A percentile compares a stretch with the other conserved stretches of the same genome.
These are phyloP conservation scores for Lolium rigidum DNA, from an alignment of 176 grass and related monocot species.

Conservation along the genomic window DNA sequence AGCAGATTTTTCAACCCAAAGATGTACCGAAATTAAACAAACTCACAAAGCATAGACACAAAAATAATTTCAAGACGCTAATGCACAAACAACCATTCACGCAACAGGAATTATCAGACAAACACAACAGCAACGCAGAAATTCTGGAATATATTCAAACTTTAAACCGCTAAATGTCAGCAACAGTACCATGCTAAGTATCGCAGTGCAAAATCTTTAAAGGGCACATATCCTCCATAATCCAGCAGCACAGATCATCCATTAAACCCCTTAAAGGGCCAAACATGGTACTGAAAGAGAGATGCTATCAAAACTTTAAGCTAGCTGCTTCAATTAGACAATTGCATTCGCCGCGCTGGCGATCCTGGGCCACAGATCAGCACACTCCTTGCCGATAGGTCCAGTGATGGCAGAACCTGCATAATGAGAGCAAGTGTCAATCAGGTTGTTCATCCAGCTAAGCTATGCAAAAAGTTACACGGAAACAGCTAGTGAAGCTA, in stretches of 20 bases:
- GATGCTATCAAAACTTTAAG: slow-evolving; percentile 25
- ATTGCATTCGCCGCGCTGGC: slow-evolving; percentile 88
- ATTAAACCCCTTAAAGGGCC: background rate
- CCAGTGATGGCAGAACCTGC: slow-evolving; percentile 93
- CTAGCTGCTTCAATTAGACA: slow-evolving; percentile 47
- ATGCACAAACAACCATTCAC: background rate
- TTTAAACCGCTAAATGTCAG: slow-evolving; percentile 24
- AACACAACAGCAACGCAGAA: background rate
- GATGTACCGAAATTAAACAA: too few relatives aligned
- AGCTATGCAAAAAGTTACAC: background rate
- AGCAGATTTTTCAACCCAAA: too few relatives aligned
- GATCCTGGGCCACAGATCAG: slow-evolving; percentile 92
- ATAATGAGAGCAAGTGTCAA: background rate
- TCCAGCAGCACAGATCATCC: slow-evolving; percentile 27
- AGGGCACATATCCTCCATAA: slow-evolving; percentile 12
- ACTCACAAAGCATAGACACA: too few relatives aligned
- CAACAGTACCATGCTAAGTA: background rate
- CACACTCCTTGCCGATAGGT: slow-evolving; percentile 92
- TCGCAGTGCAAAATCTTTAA: slow-evolving; percentile 1
- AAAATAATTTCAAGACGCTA: background rate
- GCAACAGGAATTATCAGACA: too few relatives aligned
- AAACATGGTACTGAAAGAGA: slow-evolving; percentile 12
- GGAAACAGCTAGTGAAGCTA: background rate
- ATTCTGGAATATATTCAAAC: background rate
- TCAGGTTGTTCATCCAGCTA: background rate